Conservation (phyloP, 2,329 filamentous ascomycete species). For the Curvularia sp. region DNA sequence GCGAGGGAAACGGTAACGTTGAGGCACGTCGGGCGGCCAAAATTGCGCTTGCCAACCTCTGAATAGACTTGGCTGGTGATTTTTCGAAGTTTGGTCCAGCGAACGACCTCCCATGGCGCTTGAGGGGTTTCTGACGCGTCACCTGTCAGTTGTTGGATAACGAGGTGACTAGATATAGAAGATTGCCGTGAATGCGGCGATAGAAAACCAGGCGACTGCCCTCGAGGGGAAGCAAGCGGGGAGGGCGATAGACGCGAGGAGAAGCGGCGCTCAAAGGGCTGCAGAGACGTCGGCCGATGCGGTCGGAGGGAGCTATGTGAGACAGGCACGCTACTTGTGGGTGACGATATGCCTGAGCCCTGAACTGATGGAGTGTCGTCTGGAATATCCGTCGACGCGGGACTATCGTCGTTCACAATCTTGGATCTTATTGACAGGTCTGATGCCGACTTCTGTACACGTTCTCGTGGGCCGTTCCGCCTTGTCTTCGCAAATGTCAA, state of each 20-base stretch:
- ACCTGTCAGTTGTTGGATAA: conserved; percentile 64
- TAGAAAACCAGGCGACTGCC: conserved; percentile 77
- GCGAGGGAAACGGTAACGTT: conserved; percentile 87
- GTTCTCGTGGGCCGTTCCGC: conserved; percentile 21
- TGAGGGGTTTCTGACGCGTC: conserved; percentile 64
- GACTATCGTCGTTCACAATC: conserved; percentile 62
- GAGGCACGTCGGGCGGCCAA: conserved; percentile 89
- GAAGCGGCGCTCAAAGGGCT: conserved; percentile 94
- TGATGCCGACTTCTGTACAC: conserved; percentile 34
- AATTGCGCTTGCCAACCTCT: conserved; percentile 88
- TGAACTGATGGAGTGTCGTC: conserved; percentile 86
- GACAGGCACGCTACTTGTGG: conserved; percentile 76
- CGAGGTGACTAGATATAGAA: conserved; percentile 75
- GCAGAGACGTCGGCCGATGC: conserved; percentile 81
- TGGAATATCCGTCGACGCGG: conserved; percentile 75
- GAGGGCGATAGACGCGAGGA: conserved; percentile 80
- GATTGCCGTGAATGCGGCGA: conserved; percentile 80
- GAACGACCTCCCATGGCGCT: conserved; percentile 93
- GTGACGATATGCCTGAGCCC: conserved; percentile 65
- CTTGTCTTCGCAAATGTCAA: conserved; percentile 45
- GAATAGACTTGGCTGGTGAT: conserved; percentile 90
- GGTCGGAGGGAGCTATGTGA: conserved; percentile 72
- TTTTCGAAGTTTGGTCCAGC: conserved; percentile 93
- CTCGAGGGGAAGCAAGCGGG: conserved; percentile 64
- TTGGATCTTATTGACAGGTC: conserved; percentile 28